A percentile compares a stretch with the other conserved stretches of the same genome.
Evolutionary conservation across 2,329 filamentous ascomycete species (phyloP).

Genomic region (Neonectria faginata): DNA sequence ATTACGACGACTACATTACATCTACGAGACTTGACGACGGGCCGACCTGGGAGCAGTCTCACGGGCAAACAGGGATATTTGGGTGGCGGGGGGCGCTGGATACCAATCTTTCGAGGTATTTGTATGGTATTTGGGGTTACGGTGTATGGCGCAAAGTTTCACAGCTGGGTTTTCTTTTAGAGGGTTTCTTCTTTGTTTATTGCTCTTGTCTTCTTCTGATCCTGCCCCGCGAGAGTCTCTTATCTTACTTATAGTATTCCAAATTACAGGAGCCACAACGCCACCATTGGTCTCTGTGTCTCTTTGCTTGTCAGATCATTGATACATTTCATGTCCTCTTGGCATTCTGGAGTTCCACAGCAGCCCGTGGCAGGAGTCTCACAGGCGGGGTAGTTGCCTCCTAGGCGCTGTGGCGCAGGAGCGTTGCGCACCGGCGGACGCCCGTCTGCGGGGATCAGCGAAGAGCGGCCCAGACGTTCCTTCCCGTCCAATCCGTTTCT

Average conservation of each 20-base stretch:
- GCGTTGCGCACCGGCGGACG: background rate
- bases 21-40: background rate
- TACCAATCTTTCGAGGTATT: background rate
- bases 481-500: no score
- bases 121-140: background rate
- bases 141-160: background rate
- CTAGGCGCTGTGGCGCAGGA: background rate
- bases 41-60: background rate
- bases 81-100: background rate
- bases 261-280: background rate
- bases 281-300: background rate
- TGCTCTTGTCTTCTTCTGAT: background rate
- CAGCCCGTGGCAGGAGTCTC: background rate
- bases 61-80: background rate
- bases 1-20: constrained; percentile 1
- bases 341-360: no score
- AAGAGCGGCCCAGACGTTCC: no score
- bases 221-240: background rate
- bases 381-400: background rate
- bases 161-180: background rate
- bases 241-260: background rate
- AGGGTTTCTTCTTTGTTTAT: background rate
- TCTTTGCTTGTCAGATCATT: background rate
- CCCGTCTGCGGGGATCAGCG: no score
- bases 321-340: background rate